Conservation (phyloP, 1,284 basidiomycete genomes). For the Dichomitus squalens region DNA sequence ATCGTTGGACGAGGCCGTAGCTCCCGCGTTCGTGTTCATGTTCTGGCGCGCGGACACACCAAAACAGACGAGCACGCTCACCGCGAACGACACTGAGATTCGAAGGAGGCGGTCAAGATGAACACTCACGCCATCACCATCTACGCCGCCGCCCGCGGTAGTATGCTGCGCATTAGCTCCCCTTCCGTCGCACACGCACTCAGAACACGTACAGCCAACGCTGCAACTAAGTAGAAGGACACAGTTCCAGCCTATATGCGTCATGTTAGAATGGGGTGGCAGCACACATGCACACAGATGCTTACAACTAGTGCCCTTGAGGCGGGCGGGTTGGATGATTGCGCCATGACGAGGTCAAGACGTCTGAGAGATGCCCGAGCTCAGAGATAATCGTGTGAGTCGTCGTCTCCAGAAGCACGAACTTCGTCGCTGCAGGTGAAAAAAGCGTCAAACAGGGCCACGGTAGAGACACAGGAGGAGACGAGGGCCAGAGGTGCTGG, state of each 20-base stretch:
- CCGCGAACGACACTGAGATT: background rate
- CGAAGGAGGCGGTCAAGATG: background rate
- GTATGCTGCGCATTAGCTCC: slow-evolving; percentile 21
- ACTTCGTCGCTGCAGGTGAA: background rate
- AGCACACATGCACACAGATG: background rate
- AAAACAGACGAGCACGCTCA: background rate
- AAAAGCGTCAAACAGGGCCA: slow-evolving; percentile 8
- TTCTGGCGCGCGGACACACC: background rate
- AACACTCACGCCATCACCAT: slow-evolving; percentile 74
- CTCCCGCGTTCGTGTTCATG: background rate
- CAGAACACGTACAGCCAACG: slow-evolving; percentile 67
- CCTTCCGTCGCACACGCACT: background rate
- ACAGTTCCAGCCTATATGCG: slow-evolving; percentile 60
- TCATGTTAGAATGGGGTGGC: background rate
- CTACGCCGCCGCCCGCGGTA: slow-evolving; percentile 36
- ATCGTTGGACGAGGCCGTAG: background rate
- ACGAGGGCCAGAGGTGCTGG: background rate
- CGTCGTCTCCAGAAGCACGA: slow-evolving; percentile 1
- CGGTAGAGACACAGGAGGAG: too few relatives aligned
- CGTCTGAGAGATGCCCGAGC: background rate
- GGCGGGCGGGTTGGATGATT: slow-evolving; percentile 20
- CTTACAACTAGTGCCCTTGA: slow-evolving; percentile 28
- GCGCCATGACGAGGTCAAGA: slow-evolving; percentile 5
- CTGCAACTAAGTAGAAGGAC: slow-evolving; percentile 80
- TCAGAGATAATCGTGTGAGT: background rate